These are phyloP conservation scores for Penstemon newberryi DNA, from an alignment of 257 asterid species.

Conservation along the genomic window DNA sequence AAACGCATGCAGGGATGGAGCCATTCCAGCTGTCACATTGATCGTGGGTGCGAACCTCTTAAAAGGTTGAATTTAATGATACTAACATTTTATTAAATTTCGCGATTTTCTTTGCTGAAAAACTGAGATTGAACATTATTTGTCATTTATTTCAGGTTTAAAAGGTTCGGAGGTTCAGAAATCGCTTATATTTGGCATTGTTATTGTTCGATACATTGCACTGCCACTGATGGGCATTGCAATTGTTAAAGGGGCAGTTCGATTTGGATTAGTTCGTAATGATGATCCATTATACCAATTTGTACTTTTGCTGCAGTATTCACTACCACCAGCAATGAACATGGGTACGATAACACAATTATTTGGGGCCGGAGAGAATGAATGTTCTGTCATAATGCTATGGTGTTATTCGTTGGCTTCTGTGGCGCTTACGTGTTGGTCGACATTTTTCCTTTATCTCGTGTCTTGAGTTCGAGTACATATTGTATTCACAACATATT, in stretches of 20 bases:
- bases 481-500: too few species aligned
- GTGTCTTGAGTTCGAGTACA: not conserved
- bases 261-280: slow-evolving; percentile 48
- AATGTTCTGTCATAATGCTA: slow-evolving; percentile 39
- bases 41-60: slow-evolving; percentile 88
- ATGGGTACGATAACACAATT: slow-evolving; percentile 55
- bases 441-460: slow-evolving; percentile 32
- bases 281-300: slow-evolving; percentile 65
- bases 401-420: slow-evolving; percentile 37
- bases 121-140: not conserved
- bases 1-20: slow-evolving; percentile 66
- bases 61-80: slow-evolving; percentile 37
- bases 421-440: slow-evolving; percentile 35
- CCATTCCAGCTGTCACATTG: slow-evolving; percentile 80
- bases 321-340: slow-evolving; percentile 92
- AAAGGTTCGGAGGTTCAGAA: slow-evolving; percentile 54
- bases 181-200: slow-evolving; percentile 55
- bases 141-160: slow-evolving; percentile 47
- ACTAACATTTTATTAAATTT: too few species aligned
- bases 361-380: slow-evolving; percentile 37
- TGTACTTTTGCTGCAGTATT: slow-evolving; percentile 77
- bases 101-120: slow-evolving; percentile 6
- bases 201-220: slow-evolving; percentile 60
- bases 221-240: slow-evolving; percentile 68
- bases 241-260: slow-evolving; percentile 61